Conservation (phyloP, 2,329 filamentous ascomycete genomes). For the Xylogone sp. region DNA sequence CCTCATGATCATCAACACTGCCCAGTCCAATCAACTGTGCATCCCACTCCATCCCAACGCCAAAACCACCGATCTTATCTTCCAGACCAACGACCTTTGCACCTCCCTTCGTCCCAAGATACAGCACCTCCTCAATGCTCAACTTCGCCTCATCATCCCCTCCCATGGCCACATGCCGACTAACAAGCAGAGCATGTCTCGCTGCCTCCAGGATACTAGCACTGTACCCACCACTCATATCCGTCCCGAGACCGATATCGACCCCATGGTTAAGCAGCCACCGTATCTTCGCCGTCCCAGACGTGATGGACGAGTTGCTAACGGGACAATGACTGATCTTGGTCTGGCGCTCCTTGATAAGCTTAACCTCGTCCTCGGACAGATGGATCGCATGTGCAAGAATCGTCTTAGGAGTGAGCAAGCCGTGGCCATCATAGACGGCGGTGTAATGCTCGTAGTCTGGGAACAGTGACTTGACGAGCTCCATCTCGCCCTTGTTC, state of each 20-base stretch:
- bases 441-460: conserved; percentile 60
- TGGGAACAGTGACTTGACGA: conserved; percentile 71
- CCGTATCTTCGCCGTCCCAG: conserved; percentile 73
- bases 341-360: conserved; percentile 57
- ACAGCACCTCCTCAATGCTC: conserved; percentile 81
- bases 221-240: conserved; percentile 85
- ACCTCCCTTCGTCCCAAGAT: conserved; percentile 83
- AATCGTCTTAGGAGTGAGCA: conserved; percentile 71
- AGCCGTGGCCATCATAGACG: conserved; percentile 71
- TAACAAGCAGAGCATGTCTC: conserved; percentile 75
- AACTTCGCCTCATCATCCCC: conserved; percentile 55
- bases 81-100: conserved; percentile 75
- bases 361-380: conserved; percentile 56
- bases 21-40: conserved; percentile 74
- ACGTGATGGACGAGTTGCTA: conserved; percentile 78
- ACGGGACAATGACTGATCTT: conserved; percentile 85
- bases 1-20: conserved; percentile 37
- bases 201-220: conserved; percentile 79
- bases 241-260: conserved; percentile 81
- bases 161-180: conserved; percentile 63
- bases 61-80: conserved; percentile 73
- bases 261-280: conserved; percentile 71
- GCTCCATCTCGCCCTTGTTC: conserved; percentile 67
- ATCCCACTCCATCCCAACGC: conserved; percentile 86
- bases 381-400: conserved; percentile 85